These are phyloP conservation scores for Auricularia heimuer DNA, from an alignment of 768 basidiomycete species.

Conservation along the genomic window DNA sequence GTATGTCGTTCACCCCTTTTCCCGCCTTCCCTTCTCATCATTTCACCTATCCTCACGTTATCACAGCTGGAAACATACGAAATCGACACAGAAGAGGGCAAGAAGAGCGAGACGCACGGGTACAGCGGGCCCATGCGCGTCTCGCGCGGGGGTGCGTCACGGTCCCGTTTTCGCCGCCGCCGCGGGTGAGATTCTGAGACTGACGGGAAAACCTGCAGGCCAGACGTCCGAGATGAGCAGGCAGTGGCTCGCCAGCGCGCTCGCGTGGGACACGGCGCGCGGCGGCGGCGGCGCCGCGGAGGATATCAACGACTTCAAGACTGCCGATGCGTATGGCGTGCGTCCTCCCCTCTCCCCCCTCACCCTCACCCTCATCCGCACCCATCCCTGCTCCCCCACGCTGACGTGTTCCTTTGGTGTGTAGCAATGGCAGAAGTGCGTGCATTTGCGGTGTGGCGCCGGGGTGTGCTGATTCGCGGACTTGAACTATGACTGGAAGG, in stretches of 20 bases:
- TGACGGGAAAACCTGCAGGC: background rate
- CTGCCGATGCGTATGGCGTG: background rate
- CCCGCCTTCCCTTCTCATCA: background rate
- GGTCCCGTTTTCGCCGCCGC: too few relatives aligned
- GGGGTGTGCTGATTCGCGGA: too few relatives aligned
- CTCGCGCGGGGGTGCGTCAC: background rate
- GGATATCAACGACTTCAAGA: background rate
- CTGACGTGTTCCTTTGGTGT: background rate
- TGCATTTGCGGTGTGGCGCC: background rate
- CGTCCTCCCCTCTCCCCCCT: background rate
- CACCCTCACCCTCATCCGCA: too few relatives aligned
- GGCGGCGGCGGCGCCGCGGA: background rate
- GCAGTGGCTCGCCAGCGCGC: background rate
- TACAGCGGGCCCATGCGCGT: background rate
- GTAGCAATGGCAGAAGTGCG: background rate
- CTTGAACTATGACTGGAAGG: background rate
- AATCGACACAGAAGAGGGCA: background rate
- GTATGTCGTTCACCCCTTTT: slow-evolving; percentile 19
- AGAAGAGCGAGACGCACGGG: background rate
- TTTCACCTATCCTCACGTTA: too few relatives aligned
- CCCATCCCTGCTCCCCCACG: too few relatives aligned
- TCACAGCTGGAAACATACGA: too few relatives aligned
- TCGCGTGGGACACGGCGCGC: background rate
- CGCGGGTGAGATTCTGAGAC: too few relatives aligned
- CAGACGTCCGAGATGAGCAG: background rate